These are phyloP conservation scores for Aspergillus bridgeri DNA, from an alignment of 495 filamentous ascomycete species.

Conservation along the genomic window DNA sequence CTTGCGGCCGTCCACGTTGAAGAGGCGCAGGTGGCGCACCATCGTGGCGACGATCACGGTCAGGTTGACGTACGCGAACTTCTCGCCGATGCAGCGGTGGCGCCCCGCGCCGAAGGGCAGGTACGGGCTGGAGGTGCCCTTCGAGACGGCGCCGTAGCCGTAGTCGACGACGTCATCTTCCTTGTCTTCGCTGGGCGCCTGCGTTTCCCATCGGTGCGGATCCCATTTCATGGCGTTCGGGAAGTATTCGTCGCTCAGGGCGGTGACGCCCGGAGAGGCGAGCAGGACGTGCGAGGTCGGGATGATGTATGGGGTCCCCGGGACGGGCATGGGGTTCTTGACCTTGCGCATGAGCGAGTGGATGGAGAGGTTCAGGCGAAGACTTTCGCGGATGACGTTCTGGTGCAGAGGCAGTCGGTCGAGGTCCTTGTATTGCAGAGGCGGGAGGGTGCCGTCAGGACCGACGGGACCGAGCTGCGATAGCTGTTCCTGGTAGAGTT, in stretches of 20 bases:
- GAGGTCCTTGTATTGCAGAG: slow-evolving; percentile 64
- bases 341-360: slow-evolving; percentile 85
- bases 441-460: slow-evolving; percentile 38
- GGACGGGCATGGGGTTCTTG: slow-evolving; percentile 72
- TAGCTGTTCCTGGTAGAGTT: slow-evolving; percentile 73
- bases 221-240: slow-evolving; percentile 79
- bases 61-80: slow-evolving; percentile 93
- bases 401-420: slow-evolving; percentile 66
- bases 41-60: slow-evolving; percentile 78
- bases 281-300: slow-evolving; percentile 74
- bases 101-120: slow-evolving; percentile 92
- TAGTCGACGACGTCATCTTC: slow-evolving; percentile 76
- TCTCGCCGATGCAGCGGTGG: slow-evolving; percentile 94
- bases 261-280: slow-evolving; percentile 74
- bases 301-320: slow-evolving; percentile 74
- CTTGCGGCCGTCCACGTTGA: slow-evolving; percentile 63
- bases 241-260: slow-evolving; percentile 69
- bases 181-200: slow-evolving; percentile 45
- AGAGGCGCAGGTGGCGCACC: slow-evolving; percentile 71
- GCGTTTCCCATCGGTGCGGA: slow-evolving; percentile 78
- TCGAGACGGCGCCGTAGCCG: slow-evolving; percentile 85
- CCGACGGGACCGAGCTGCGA: slow-evolving; percentile 53
- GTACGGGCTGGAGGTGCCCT: slow-evolving; percentile 83
- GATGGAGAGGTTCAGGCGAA: slow-evolving; percentile 76
- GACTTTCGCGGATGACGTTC: slow-evolving; percentile 73